A percentile compares a stretch with the other conserved stretches of the same genome.
Conservation (phyloP, 345 rosid genomes). For the Eucalyptus sp. region DNA sequence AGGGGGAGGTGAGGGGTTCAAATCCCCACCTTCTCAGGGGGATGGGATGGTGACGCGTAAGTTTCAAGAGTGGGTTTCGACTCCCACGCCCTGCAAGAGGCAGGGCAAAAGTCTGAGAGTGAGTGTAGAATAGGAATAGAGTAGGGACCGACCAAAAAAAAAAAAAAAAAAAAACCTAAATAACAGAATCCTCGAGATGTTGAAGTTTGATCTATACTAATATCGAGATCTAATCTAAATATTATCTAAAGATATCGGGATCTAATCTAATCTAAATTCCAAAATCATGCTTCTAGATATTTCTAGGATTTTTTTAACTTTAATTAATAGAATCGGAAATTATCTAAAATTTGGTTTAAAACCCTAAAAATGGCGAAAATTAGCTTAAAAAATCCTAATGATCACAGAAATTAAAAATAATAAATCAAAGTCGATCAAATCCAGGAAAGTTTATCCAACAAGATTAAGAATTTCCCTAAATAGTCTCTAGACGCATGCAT, state of each 20-base stretch:
- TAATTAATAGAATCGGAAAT: not conserved
- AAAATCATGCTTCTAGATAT: not conserved
- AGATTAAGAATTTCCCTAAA: not conserved
- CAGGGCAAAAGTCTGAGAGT: too few species aligned
- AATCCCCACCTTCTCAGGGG: too few species aligned
- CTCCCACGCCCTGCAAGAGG: too few species aligned
- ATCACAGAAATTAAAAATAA: not conserved
- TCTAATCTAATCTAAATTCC: not conserved
- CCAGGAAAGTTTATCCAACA: not conserved
- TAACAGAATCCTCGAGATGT: too few species aligned
- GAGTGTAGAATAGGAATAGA: too few species aligned
- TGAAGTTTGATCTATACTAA: not conserved
- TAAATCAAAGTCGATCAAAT: not conserved
- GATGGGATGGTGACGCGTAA: too few species aligned
- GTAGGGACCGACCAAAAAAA: too few species aligned
- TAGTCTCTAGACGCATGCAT: not conserved
- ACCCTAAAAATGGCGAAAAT: not conserved
- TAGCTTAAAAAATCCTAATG: not conserved
- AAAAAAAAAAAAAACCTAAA: too few species aligned
- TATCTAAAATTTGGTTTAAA: not conserved
- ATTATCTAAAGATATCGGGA: too few species aligned
- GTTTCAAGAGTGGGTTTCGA: too few species aligned
- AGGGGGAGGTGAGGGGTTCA: too few species aligned
- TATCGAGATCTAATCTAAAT: too few species aligned
- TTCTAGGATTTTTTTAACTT: not conserved